These are phyloP conservation scores for Cladosporium sp. DNA, from an alignment of 2,329 filamentous ascomycete genomes.

Conservation along the genomic window DNA sequence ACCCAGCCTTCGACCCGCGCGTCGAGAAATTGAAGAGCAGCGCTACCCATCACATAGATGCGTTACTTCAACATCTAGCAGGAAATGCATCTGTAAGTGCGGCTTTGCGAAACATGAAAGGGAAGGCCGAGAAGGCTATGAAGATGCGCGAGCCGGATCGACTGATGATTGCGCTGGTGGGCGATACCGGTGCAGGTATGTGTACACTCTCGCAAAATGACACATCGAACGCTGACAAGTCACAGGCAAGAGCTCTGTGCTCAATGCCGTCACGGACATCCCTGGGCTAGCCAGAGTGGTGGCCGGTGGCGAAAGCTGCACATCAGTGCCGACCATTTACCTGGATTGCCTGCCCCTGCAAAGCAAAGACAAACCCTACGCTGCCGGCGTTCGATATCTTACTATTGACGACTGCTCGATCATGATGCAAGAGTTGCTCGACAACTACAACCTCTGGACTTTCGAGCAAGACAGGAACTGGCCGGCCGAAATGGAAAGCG, in stretches of 20 bases:
- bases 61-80: no score
- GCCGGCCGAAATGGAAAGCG: slow-evolving; percentile 8
- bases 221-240: background rate
- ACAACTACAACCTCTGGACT: slow-evolving; percentile 12
- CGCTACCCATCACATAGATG: no score
- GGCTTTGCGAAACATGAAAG: background rate
- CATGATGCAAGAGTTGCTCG: slow-evolving; percentile 13
- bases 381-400: slow-evolving; percentile 17
- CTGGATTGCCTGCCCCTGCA: background rate
- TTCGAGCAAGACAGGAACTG: slow-evolving; percentile 17
- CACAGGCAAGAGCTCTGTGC: slow-evolving; percentile 24
- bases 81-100: background rate
- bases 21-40: no score
- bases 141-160: background rate
- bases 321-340: slow-evolving; percentile 17
- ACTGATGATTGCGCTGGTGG: background rate
- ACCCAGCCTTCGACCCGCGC: background rate
- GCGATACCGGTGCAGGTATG: background rate
- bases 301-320: slow-evolving; percentile 18
- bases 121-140: background rate
- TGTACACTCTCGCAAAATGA: background rate
- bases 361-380: slow-evolving; percentile 14
- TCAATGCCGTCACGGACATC: slow-evolving; percentile 22
- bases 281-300: slow-evolving; percentile 19
- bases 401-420: slow-evolving; percentile 7